phyloP scores from a whole-genome alignment of 2,329 filamentous ascomycete species.

The Tolypocladium inflatum region DNA sequence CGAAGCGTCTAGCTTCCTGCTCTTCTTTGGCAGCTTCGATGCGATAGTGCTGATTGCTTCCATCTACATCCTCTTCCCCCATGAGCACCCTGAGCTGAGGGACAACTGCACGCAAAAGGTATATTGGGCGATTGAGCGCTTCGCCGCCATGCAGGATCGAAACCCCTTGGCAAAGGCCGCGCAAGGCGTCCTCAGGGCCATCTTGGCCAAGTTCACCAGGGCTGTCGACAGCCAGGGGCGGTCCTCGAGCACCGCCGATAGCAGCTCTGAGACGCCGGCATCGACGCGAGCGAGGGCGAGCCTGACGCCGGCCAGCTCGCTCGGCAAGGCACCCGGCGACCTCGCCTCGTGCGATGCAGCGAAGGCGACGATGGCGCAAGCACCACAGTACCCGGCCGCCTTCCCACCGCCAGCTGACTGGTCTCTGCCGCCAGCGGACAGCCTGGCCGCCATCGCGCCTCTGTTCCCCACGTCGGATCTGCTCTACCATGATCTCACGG shows the following conservation, averaged over 20 bases:
- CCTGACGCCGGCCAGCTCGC: neutral
- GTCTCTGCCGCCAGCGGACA: conserved; percentile 33
- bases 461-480: conserved; percentile 49
- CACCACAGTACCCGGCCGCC: neutral
- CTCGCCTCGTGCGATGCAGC: neutral
- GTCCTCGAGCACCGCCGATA: conserved; percentile 7
- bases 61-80: conserved; percentile 51
- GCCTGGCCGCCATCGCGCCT: conserved; percentile 41
- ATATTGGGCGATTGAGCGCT: conserved; percentile 49
- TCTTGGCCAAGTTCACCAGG: conserved; percentile 43
- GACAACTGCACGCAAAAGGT: conserved; percentile 44
- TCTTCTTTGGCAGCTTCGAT: conserved; percentile 57
- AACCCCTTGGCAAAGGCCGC: conserved; percentile 46
- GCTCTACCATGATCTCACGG: conserved; percentile 45
- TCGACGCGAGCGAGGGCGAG: neutral
- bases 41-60: conserved; percentile 51
- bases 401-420: conserved; percentile 17
- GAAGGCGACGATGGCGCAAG: neutral
- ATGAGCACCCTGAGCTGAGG: conserved; percentile 39
- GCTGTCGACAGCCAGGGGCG: conserved; percentile 27
- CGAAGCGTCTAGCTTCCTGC: conserved; percentile 28
- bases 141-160: conserved; percentile 43
- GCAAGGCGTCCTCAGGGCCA: conserved; percentile 44
- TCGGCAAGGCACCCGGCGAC: neutral
- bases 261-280: conserved; percentile 7